These are phyloP conservation scores for Colletotrichum trifolii DNA, from an alignment of 2,329 filamentous ascomycete genomes.

Conservation along the genomic window DNA sequence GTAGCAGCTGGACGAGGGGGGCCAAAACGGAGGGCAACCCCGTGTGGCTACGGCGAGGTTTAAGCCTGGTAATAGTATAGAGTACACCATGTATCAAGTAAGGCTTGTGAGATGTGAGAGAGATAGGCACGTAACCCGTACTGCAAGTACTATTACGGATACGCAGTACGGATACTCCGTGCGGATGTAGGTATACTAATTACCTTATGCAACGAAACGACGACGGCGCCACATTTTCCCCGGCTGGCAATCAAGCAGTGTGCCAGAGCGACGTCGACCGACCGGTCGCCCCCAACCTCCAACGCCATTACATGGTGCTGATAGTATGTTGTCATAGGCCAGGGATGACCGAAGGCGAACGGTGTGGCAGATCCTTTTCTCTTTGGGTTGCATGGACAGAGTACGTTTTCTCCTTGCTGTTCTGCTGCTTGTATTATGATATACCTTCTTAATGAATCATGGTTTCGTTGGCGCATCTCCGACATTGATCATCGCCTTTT, in stretches of 20 bases:
- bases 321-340: conserved; percentile 31
- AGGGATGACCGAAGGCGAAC: conserved; percentile 19
- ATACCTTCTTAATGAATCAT: conserved; percentile 7
- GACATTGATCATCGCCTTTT: no score
- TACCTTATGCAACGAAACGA: background rate
- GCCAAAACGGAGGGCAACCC: conserved; percentile 27
- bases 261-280: conserved; percentile 10
- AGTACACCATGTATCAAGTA: background rate
- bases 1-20: conserved; percentile 13
- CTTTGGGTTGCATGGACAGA: conserved; percentile 1
- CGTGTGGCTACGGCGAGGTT: background rate
- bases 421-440: conserved; percentile 15
- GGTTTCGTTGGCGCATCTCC: background rate
- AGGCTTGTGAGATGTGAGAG: background rate
- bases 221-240: background rate
- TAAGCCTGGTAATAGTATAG: background rate
- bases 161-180: background rate
- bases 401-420: conserved; percentile 18
- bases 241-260: conserved; percentile 32
- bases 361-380: conserved; percentile 31
- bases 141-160: background rate
- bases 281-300: conserved; percentile 26
- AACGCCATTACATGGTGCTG: background rate
- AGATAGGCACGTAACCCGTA: conserved; percentile 3
- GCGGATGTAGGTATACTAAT: background rate